A percentile compares a stretch with the other conserved stretches of the same genome.
phyloP scores from a whole-genome alignment of 169 alveolate species.

The Eimeria praecox region DNA sequence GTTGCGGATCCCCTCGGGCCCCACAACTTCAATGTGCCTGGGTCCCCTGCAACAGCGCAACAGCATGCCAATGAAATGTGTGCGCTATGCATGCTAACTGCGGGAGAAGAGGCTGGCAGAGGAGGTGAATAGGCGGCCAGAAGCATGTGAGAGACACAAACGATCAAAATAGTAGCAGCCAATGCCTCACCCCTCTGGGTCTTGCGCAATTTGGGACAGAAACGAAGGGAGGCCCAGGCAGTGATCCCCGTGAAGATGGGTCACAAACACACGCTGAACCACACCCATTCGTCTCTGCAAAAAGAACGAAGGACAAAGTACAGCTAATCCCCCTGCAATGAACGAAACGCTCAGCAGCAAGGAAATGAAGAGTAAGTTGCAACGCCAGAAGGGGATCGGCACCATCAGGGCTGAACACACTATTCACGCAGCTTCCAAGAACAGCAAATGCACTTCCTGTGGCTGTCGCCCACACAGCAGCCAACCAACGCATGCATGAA shows the following conservation, averaged over 20 bases:
- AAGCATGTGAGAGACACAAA: not conserved
- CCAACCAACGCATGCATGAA: not conserved
- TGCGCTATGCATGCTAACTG: not conserved
- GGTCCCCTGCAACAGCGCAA: slow-evolving; percentile 72
- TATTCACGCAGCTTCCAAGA: not conserved
- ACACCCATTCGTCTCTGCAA: slow-evolving; percentile 80
- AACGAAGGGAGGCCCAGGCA: slow-evolving; percentile 89
- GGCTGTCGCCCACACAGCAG: not conserved
- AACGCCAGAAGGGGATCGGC: not conserved
- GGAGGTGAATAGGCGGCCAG: not conserved
- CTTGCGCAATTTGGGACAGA: slow-evolving; percentile 83
- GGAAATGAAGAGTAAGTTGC: not conserved
- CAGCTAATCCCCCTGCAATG: not conserved
- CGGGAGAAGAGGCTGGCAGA: not conserved
- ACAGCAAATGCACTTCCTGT: not conserved
- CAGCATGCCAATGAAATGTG: not conserved
- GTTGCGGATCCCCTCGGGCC: slow-evolving; percentile 89
- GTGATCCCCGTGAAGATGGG: slow-evolving; percentile 94
- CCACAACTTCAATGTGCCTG: slow-evolving; percentile 86
- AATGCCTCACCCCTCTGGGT: slow-evolving; percentile 21
- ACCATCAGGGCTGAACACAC: not conserved
- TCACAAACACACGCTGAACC: slow-evolving; percentile 86
- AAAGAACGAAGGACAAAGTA: not conserved
- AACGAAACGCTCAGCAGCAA: not conserved
- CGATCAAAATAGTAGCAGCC: not conserved